Evolutionary conservation across 257 asterid species (phyloP), one percentile per base, ranked within the genome.

Genomic region (Solanum verrucosum): DNA sequence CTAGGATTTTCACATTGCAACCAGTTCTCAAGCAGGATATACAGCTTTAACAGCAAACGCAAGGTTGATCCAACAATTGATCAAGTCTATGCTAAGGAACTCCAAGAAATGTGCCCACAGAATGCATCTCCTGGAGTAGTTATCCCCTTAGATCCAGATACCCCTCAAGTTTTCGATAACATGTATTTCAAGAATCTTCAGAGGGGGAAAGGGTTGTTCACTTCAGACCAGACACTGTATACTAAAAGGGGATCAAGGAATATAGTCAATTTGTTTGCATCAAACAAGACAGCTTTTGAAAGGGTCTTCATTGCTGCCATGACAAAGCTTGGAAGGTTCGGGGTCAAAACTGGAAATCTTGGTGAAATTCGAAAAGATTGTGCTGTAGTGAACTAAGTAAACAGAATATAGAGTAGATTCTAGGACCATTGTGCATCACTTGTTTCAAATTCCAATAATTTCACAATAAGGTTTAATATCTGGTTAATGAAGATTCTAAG

Each of bases 321-420:
- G 72, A 92, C 92, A 29, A 93, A 92, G 90, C 93, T 96, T 13
- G 98, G 98, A 20, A 91, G 97, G 31, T 92, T 92, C 12, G 95
- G 94, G 40, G 99, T 93, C 37, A 89, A 93, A 88, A 95, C 97
- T 0, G 98, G 99, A 56, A 94, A 84, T 33, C 75, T 60, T 81
- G 98, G 99, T 10, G 98, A 96, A 78, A 90, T 96, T 68, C 90
- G 99, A 73, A 75, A 83, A 7, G 99, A 96, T 38, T 96, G 98
- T 91, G 91, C 93, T 70, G 89, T 90, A 89, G 98, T 94, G 38
- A 96, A 95, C 83, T 96, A 86, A 18, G 29, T 29, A 29, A 46
- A 9, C 71, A 82, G 44, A 82, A 49, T 11, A 46, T 31, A 49
- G 29, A 49, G 42, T 29, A 27, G 85, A 35, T 16, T 74, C 38